Evolutionary conservation across 2,329 filamentous ascomycete genomes (phyloP), one percentile per base, ranked within the genome.

Genomic region (Clonostachys byssicola): DNA sequence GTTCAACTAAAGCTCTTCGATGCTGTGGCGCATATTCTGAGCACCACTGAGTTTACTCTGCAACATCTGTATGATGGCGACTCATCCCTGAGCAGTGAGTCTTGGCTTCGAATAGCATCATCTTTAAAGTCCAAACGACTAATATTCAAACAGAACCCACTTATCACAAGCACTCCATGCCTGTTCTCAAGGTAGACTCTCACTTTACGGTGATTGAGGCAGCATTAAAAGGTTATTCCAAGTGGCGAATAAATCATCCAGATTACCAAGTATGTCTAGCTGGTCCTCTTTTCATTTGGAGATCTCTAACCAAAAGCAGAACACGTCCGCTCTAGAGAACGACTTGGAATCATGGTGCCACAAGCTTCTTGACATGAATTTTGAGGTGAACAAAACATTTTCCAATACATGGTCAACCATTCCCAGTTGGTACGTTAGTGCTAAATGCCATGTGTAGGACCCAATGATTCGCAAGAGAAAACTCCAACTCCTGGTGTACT

Each of bases 131-230:
- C 14, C 12, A 12, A 7, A 43, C 40, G 46, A 39, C 18, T 49
- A 33, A 48, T 42, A 20, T 12, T 36, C 18, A n/a, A n/a, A 4
- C 45, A 78, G 77, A 76, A 48, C 69, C 74, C 53, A 77, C 68
- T 40, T 88, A 87, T 59, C 77, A 80, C 35, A 92, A 89, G 58
- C 80, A 81, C 50, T 88, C 87, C 0, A 77, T 83, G 56, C 75
- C 85, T n/a, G 80, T 87, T 4, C 75, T 99, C 47, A 83, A 83
- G 30, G 85, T 95, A 3, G 94, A 99, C 63, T 88, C 91, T 1
- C 88, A 96, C 54, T 92, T 92, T 56, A 90, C 89, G 1, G 87
- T 96, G 20, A 86, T 96, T 3, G 89, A 96, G 61, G 86, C 91
- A 23, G 87, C 89, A 2, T 71, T 97, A 33, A 96, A 92, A 62